These are phyloP conservation scores for Xylariaceae sp. DNA, from an alignment of 2,329 filamentous ascomycete genomes.

Conservation along the genomic window DNA sequence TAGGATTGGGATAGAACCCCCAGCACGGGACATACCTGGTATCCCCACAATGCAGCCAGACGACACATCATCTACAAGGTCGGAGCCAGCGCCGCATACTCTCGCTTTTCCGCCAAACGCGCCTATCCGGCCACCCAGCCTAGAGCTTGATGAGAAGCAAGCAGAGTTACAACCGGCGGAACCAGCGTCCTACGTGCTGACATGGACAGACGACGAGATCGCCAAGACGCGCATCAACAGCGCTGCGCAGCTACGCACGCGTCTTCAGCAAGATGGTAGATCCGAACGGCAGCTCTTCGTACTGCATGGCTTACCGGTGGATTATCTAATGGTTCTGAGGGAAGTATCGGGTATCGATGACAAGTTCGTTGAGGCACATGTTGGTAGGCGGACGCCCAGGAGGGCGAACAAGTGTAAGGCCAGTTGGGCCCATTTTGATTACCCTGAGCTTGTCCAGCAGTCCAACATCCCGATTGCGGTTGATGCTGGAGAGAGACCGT, in stretches of 20 bases:
- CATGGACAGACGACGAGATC: conserved; percentile 15
- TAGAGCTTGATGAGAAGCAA: not conserved
- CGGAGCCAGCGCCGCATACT: not conserved
- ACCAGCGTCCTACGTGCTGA: conserved; percentile 20
- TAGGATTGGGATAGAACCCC: not conserved
- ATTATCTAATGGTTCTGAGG: conserved; percentile 1
- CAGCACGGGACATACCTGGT: not conserved
- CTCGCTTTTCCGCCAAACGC: not conserved
- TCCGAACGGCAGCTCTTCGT: conserved; percentile 14
- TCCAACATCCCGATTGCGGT: not conserved
- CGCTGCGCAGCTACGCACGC: conserved; percentile 16
- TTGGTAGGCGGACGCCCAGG: conserved; percentile 6
- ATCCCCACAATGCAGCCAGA: conserved; percentile 1
- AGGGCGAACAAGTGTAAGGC: not conserved
- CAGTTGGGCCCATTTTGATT: conserved; percentile 11
- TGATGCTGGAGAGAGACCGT: not conserved
- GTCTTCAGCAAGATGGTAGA: conserved; percentile 2
- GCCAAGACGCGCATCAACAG: conserved; percentile 12
- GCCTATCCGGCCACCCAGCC: not conserved
- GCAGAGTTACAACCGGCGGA: conserved; percentile 1
- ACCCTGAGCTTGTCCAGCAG: conserved; percentile 9
- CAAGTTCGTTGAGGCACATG: conserved; percentile 12
- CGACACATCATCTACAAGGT: not conserved
- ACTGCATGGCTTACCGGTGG: conserved; percentile 9
- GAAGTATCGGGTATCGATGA: conserved; percentile 3